These are phyloP conservation scores for Morella rubra DNA, from an alignment of 306 rosid species.

Conservation along the genomic window DNA sequence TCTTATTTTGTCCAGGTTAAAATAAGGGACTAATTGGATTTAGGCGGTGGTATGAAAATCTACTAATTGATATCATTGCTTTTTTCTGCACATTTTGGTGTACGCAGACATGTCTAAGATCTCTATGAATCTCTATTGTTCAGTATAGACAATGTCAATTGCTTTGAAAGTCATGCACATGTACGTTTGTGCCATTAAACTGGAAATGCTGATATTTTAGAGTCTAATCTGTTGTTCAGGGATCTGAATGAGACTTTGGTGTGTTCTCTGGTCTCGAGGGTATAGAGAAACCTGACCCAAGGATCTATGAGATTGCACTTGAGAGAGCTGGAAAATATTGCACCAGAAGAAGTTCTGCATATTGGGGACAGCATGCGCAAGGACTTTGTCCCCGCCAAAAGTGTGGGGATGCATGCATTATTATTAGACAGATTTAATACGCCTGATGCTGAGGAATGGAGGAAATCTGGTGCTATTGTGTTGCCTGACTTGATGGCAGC, in stretches of 20 bases:
- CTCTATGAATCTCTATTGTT: too few relatives aligned
- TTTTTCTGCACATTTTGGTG: too few relatives aligned
- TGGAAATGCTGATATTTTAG: background rate
- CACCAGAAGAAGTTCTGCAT: slow-evolving; percentile 65
- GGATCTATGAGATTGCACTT: slow-evolving; percentile 76
- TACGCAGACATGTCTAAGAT: too few relatives aligned
- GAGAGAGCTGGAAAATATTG: slow-evolving; percentile 72
- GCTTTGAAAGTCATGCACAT: too few relatives aligned
- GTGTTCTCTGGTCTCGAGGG: slow-evolving; percentile 94
- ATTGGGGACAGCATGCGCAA: slow-evolving; percentile 92
- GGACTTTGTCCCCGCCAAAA: slow-evolving; percentile 82
- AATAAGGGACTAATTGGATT: background rate
- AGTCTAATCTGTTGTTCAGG: slow-evolving; percentile 47
- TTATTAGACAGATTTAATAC: slow-evolving; percentile 74
- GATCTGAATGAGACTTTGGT: slow-evolving; percentile 92
- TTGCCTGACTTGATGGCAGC: slow-evolving; percentile 64
- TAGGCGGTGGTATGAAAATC: background rate
- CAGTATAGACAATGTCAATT: too few relatives aligned
- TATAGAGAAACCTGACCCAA: slow-evolving; percentile 81
- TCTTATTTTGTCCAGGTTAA: slow-evolving; percentile 1
- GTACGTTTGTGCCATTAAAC: background rate
- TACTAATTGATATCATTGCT: background rate
- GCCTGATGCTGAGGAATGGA: slow-evolving; percentile 76
- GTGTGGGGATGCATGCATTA: slow-evolving; percentile 69
- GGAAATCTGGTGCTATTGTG: slow-evolving; percentile 75